These are phyloP conservation scores for Euryodendron excelsum DNA, from an alignment of 148 eudicot species.

Conservation along the genomic window DNA sequence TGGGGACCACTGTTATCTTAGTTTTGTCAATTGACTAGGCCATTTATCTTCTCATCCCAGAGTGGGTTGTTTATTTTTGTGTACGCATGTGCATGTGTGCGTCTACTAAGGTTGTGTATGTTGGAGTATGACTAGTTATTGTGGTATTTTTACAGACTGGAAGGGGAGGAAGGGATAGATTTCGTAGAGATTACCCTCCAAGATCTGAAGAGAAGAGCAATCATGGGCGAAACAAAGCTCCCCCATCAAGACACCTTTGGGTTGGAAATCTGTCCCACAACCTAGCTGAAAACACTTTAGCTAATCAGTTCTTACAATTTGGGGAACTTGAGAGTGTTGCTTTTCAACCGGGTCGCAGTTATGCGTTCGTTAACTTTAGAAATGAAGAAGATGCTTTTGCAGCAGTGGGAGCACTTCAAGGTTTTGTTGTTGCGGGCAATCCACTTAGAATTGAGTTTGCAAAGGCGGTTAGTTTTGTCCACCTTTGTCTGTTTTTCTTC, in stretches of 20 bases:
- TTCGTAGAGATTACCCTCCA: conserved; percentile 46
- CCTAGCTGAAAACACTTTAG: conserved; percentile 37
- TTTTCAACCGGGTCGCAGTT: conserved; percentile 73
- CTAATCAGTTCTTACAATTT: conserved; percentile 44
- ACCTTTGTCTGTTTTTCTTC: conserved; percentile 35
- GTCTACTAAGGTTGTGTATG: not conserved
- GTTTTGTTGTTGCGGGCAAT: conserved; percentile 56
- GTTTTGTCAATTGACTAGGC: not conserved
- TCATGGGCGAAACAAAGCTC: conserved; percentile 44
- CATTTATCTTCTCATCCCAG: not conserved
- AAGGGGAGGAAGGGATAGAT: conserved; percentile 58
- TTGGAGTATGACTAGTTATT: conserved; percentile 12
- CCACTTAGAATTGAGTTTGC: conserved; percentile 84
- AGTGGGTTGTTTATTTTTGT: not conserved
- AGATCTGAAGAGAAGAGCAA: conserved; percentile 50
- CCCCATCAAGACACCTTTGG: conserved; percentile 85
- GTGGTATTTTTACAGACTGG: conserved; percentile 38
- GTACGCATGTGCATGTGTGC: not conserved
- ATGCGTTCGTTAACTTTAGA: conserved; percentile 66
- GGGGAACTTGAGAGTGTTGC: conserved; percentile 78
- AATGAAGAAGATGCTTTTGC: conserved; percentile 66
- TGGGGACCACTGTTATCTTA: not conserved
- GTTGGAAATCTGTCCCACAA: conserved; percentile 63
- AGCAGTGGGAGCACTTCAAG: conserved; percentile 69
- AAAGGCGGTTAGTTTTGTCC: conserved; percentile 87